phyloP scores from a whole-genome alignment of 2,329 filamentous ascomycete genomes.

The Furcasterigmium sp. region DNA sequence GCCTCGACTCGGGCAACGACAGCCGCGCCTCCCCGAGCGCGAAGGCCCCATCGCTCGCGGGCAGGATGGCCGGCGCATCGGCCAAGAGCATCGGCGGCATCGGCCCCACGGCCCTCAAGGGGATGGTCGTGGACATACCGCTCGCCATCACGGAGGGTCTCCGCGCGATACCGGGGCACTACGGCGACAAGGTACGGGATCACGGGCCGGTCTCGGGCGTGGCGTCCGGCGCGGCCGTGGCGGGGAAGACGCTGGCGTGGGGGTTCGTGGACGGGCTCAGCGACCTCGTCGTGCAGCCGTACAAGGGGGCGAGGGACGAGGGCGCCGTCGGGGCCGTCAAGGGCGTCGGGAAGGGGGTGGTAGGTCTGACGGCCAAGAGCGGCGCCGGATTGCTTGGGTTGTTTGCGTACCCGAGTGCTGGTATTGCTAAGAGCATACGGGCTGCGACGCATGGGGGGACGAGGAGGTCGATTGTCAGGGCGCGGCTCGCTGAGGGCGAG shows the following conservation, averaged over 20 bases:
- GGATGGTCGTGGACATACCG: conserved; percentile 35
- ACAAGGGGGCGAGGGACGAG: conserved; percentile 29
- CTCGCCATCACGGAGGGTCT: conserved; percentile 45
- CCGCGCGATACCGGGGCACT: conserved; percentile 44
- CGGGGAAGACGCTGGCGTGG: conserved; percentile 36
- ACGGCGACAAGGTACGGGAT: conserved; percentile 37
- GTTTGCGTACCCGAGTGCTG: conserved; percentile 10
- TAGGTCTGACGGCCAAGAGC: conserved; percentile 9
- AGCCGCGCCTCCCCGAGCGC: neutral
- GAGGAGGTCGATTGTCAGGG: conserved; percentile 1
- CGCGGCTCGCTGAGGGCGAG: conserved; percentile 4
- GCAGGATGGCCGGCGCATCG: conserved; percentile 6
- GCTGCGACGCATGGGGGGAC: conserved; percentile 4
- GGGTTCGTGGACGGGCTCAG: conserved; percentile 39
- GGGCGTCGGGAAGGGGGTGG: conserved; percentile 37
- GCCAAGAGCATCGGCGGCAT: conserved; percentile 5
- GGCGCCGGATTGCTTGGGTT: conserved; percentile 13
- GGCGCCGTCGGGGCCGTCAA: conserved; percentile 32
- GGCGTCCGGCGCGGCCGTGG: conserved; percentile 34
- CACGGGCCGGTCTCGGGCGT: conserved; percentile 34
- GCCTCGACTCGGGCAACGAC: neutral
- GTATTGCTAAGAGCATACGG: conserved; percentile 11
- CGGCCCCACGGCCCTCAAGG: conserved; percentile 31
- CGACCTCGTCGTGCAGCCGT: conserved; percentile 35
- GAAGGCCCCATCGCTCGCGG: neutral